Base-by-base conservation (phyloP, 1,284 basidiomycete genomes). In the Volvariella surrecta region DNA sequence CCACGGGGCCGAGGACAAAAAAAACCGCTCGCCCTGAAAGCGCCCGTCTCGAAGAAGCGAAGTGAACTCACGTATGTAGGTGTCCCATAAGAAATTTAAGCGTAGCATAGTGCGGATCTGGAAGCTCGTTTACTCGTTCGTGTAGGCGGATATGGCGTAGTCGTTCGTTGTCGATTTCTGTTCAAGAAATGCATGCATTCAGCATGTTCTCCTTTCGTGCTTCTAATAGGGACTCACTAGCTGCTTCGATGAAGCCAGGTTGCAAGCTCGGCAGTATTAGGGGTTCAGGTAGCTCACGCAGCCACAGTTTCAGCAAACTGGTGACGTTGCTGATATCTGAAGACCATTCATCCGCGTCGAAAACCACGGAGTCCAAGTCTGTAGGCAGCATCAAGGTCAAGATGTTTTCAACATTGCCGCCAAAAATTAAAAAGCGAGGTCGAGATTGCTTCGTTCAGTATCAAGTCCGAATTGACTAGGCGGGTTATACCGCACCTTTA, bases 51-150 rank as follows among this genome's bases (percentile, higher is more conserved):
- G 47, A 45, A 38, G 24, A 28, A 28, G 24, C 6, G 24, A 28
- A 28, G 24, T 24, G 24, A 9, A 63, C 72, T 49, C 52, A 92
- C 89, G 76, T 81, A 67, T 97, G 76, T 48, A 99, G 66, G 66
- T 99, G 95, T 8, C 87, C 92, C 75, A 99, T 78, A 58, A 99
- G 86, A 62, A 79, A 97, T 61, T 98, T 98, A 43, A 99, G 72
- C 1, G 95, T 97, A 1, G 96, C 91, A 58, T 99, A 99, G 63
- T 99, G 97, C 10, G 96, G 79, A 65, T 99, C 95, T 2, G 95
- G 96, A 42, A 99, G 72, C 53, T 97, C 94, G 58, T 99, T 99
- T 40, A 99, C 94, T 42, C 89, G 81, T 60, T 99, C 95, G 56
- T 99, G 95, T 46, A 99, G 67, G 40, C 93, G 78, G 51, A 98